A percentile compares a stretch with the other conserved stretches of the same genome.
Conservation (phyloP, 148 eudicot genomes). For the Nepenthes gracilis region DNA sequence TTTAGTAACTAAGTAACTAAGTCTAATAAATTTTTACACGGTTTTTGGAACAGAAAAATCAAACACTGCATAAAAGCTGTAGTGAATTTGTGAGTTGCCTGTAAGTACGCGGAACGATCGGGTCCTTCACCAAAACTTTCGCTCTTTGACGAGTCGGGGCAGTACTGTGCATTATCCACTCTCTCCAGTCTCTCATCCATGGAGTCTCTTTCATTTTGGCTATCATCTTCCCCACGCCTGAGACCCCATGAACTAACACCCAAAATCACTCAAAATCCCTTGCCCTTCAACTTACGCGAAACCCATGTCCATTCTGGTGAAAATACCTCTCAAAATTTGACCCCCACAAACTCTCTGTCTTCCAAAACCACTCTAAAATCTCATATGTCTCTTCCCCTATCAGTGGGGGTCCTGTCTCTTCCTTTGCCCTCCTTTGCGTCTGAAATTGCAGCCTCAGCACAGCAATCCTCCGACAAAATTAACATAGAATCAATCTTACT, state of each 20-base stretch:
- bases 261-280: slow-evolving; percentile 6
- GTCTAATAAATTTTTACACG: too few species aligned
- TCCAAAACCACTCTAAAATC: slow-evolving; percentile 24
- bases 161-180: neutral
- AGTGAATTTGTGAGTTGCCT: too few species aligned
- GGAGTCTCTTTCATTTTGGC: slow-evolving; percentile 48
- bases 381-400: slow-evolving; percentile 27
- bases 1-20: too few species aligned
- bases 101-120: too few species aligned
- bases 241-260: slow-evolving; percentile 28
- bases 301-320: too few species aligned
- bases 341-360: slow-evolving; percentile 8
- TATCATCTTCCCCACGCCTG: slow-evolving; percentile 44
- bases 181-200: slow-evolving; percentile 12
- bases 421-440: slow-evolving; percentile 50
- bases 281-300: neutral
- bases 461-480: slow-evolving; percentile 36
- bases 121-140: too few species aligned
- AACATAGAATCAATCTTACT: slow-evolving; percentile 53
- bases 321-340: slow-evolving; percentile 8
- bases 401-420: slow-evolving; percentile 18
- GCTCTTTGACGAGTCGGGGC: too few species aligned
- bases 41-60: too few species aligned
- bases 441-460: slow-evolving; percentile 29
- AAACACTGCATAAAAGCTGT: too few species aligned